Evolutionary conservation across 179 eudicot species (phyloP).

Genomic region (Kewa caespitosa): DNA sequence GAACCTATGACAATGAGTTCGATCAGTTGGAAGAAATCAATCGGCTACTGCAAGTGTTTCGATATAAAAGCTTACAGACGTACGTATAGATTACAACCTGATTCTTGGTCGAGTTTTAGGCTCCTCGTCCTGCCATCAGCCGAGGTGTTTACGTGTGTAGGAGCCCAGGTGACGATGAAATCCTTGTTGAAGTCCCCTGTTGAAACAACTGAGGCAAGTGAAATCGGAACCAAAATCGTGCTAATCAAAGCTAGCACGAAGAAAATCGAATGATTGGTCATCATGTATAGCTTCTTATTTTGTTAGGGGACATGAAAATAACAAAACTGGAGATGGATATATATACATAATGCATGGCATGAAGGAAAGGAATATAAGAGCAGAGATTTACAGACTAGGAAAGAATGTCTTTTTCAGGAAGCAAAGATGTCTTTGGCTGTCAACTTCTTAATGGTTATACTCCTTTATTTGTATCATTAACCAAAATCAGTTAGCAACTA

Average conservation of each 20-base stretch:
- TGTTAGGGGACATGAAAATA: neutral
- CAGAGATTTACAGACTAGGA: conserved; percentile 18
- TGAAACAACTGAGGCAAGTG: conserved; percentile 57
- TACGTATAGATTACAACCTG: conserved; percentile 40
- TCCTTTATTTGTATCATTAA: no score
- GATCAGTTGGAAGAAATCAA: neutral
- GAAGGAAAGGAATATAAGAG: conserved; percentile 23
- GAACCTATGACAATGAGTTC: conserved; percentile 40
- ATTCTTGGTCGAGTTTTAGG: conserved; percentile 61
- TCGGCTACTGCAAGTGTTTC: no score
- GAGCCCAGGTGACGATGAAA: conserved; percentile 74
- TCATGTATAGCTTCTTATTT: conserved; percentile 15
- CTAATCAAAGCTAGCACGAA: conserved; percentile 10
- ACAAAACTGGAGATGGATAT: neutral
- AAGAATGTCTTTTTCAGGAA: conserved; percentile 35
- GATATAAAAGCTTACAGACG: neutral
- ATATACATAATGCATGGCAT: conserved; percentile 20
- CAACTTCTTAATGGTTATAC: neutral
- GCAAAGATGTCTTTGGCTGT: conserved; percentile 27
- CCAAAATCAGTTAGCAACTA: no score
- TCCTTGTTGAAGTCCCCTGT: conserved; percentile 75
- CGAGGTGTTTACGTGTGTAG: conserved; percentile 75
- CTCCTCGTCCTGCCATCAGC: conserved; percentile 57
- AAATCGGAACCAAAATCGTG: conserved; percentile 16
- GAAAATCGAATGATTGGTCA: neutral